phyloP scores from a whole-genome alignment of 352 stramenopile genomes.

The Globisporangium recalcitrans region DNA sequence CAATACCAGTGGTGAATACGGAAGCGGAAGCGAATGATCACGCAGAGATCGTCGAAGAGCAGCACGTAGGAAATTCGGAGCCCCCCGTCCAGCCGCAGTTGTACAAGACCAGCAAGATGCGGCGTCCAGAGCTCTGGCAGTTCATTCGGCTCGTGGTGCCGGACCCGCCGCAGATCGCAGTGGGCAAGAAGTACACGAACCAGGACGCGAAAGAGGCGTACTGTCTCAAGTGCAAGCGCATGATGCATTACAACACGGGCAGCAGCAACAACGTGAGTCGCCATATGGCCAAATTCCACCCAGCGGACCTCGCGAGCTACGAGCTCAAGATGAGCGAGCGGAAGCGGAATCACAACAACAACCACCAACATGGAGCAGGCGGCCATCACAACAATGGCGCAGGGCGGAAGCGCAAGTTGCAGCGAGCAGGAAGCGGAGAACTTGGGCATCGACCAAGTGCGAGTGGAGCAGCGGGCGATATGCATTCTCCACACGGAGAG shows the following conservation, averaged over 20 bases:
- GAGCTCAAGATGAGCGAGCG: constrained; percentile 27
- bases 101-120: constrained; percentile 57
- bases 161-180: constrained; percentile 33
- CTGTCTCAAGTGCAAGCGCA: constrained; percentile 49
- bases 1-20: background rate
- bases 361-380: background rate
- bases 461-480: background rate
- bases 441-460: background rate
- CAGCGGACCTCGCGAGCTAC: constrained; percentile 32
- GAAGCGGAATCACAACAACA: constrained; percentile 5
- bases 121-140: constrained; percentile 49
- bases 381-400: constrained; percentile 5
- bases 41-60: constrained; percentile 8
- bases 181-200: constrained; percentile 42
- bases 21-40: background rate
- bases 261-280: constrained; percentile 55
- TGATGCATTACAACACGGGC: constrained; percentile 53
- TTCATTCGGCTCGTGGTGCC: constrained; percentile 50
- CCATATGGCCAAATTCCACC: constrained; percentile 52
- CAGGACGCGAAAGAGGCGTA: constrained; percentile 49
- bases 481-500: background rate
- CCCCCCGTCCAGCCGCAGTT: constrained; percentile 28
- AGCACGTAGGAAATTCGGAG: constrained; percentile 7
- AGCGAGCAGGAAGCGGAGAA: background rate
- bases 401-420: constrained; percentile 26